Percentiles rank a stretch among this genome's conserved stretches.
These are phyloP conservation scores for Stylonectria norvegica DNA, from an alignment of 2,329 filamentous ascomycete species.

Conservation along the genomic window DNA sequence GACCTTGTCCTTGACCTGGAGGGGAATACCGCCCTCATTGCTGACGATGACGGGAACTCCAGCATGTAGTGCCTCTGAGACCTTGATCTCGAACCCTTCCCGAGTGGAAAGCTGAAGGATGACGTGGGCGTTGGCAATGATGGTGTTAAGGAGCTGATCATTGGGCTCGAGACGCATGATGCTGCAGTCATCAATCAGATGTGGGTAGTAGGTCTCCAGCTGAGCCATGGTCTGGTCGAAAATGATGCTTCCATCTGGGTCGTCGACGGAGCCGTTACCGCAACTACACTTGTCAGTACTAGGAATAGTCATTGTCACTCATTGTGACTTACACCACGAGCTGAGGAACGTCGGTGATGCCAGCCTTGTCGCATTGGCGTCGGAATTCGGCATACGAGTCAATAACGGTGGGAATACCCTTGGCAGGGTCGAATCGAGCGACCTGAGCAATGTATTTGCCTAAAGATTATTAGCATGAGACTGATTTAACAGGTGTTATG, in stretches of 20 bases:
- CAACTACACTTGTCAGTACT: constrained; percentile 38
- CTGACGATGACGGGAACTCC: constrained; percentile 76
- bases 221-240: constrained; percentile 69
- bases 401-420: constrained; percentile 75
- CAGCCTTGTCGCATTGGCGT: constrained; percentile 52
- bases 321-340: constrained; percentile 56
- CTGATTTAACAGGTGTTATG: constrained; percentile 7
- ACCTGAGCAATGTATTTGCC: constrained; percentile 76
- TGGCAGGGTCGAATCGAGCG: constrained; percentile 78
- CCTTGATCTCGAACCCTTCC: constrained; percentile 84
- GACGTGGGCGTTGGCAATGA: constrained; percentile 69
- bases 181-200: constrained; percentile 64
- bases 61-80: constrained; percentile 78
- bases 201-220: constrained; percentile 59
- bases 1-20: constrained; percentile 69
- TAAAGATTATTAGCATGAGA: no score
- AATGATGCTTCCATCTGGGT: constrained; percentile 70
- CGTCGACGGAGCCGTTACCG: constrained; percentile 77
- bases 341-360: constrained; percentile 58
- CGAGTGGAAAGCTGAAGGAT: constrained; percentile 76
- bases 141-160: constrained; percentile 74
- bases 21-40: constrained; percentile 71
- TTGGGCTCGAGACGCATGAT: constrained; percentile 74
- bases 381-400: constrained; percentile 73
- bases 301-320: not conserved